Base-by-base conservation (phyloP, 257 asterid species). In the Nyctanthes arbortristis region DNA sequence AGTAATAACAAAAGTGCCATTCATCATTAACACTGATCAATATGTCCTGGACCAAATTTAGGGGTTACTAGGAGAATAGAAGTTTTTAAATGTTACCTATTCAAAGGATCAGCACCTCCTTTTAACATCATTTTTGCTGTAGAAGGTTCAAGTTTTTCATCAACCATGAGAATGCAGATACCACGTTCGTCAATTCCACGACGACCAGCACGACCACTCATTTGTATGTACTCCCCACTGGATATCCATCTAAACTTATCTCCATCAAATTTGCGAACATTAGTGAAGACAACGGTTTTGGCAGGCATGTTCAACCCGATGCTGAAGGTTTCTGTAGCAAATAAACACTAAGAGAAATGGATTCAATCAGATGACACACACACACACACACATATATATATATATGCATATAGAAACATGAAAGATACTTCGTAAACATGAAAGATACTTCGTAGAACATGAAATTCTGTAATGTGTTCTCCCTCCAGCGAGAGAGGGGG, bases 151-250 rank as follows among this genome's bases (percentile, higher is more conserved):
- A 93, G 77, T 77, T 91, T 93, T 76, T 93, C 99, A 79, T 93
- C 99, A 79, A 93, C 96, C 99, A 93, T 93, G 76, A 93, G 99
- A 80, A 93, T 91, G 90, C 99, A 93, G 56, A 93, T 84, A 52
- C 99, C 99, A 56, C 99, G 97, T 7, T 93, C 95, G 84, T 93
- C 99, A 81, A 93, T 93, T 66, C 99, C 99, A 69, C 97, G 86
- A 34, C 99, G 97, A 78, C 99, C 99, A 81, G 99, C 99, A 52
- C 99, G 96, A 49, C 99, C 97, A 82, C 99, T 93, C 99, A 93
- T 93, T 78, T 93, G 99, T 83, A 93, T 91, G 73, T 93, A 93
- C 82, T 93, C 99, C 52, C 99, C 99, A 80, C 99, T 86, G 34
- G 99, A 84, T 77, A 93, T 49, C 99, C 99, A 93, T 80, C 99